Base-by-base conservation (phyloP, 2,329 filamentous ascomycete genomes). In the Aureobasidium sp. region DNA sequence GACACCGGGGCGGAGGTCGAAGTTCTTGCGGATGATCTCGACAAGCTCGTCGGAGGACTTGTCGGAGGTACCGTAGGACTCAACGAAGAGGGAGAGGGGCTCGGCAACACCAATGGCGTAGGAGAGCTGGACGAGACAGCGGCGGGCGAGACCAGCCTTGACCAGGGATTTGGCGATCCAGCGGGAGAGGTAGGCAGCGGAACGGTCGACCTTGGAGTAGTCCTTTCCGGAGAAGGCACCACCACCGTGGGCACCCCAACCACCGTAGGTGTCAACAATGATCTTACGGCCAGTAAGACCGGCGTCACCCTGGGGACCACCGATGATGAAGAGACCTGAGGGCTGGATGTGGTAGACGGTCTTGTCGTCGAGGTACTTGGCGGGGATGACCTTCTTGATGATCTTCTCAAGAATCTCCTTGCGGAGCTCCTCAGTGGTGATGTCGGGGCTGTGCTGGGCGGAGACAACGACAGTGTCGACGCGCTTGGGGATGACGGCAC, bases 201-300 rank as follows among this genome's bases (percentile, higher is more conserved):
- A 97, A 72, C 94, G 90, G 77, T 99, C 94, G 79, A 99, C 94
- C 86, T 99, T 99, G 85, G 91, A 97, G 87, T 97, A 99, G 79
- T 99, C 94, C 88, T 99, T 99, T 74, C 94, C 94, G 73, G 94
- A 97, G 89, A 99, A 99, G 78, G 94, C 94, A 88, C 94, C 94
- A 84, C 94, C 94, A 84, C 94, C 94, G 85, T 99, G 94, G 71
- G 94, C 94, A 82, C 94, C 94, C 94, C 94, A 97, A 73, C 94
- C 94, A 83, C 94, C 94, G 82, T 99, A 99, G 78, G 94, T 97
- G 82, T 99, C 94, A 77, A 99, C 94, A 69, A 97, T 89, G 85
- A 99, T 99, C 88, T 99, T 99, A 75, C 94, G 92, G 78, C 94
- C 94, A 67, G 94, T 99, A 68, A 99, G 85, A 85, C 94, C 94